These are phyloP conservation scores for Gentiana macrophylla DNA, from an alignment of 257 asterid genomes.

Conservation along the genomic window DNA sequence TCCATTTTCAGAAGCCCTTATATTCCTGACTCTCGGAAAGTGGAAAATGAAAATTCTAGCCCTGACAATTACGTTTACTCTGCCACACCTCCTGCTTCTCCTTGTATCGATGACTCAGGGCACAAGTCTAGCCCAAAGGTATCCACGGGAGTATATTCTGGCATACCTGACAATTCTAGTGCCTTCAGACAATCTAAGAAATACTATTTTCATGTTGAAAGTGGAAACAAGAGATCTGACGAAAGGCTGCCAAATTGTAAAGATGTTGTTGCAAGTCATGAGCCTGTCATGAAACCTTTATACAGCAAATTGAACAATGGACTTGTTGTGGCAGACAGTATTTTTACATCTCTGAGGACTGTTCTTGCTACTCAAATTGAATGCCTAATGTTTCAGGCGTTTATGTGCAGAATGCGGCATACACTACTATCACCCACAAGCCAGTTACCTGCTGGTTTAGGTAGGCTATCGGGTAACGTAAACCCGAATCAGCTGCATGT, in stretches of 20 bases:
- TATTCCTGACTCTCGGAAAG: conserved; percentile 73
- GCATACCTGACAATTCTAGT: conserved; percentile 26
- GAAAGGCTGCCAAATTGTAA: conserved; percentile 29
- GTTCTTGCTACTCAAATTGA: conserved; percentile 83
- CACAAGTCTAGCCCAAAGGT: conserved; percentile 49
- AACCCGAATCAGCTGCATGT: conserved; percentile 39
- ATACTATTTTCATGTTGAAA: conserved; percentile 60
- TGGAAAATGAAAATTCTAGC: conserved; percentile 72
- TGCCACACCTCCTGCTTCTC: conserved; percentile 91
- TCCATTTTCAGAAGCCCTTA: conserved; percentile 82
- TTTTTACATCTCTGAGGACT: conserved; percentile 48
- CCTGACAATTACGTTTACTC: conserved; percentile 75
- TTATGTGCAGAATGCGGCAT: conserved; percentile 91
- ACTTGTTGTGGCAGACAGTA: conserved; percentile 41
- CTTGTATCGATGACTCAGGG: conserved; percentile 53
- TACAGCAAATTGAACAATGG: conserved; percentile 34
- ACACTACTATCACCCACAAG: conserved; percentile 46
- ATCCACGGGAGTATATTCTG: conserved; percentile 38
- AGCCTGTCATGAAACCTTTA: conserved; percentile 32
- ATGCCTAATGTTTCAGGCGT: conserved; percentile 82
- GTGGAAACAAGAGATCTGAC: conserved; percentile 35
- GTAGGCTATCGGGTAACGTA: conserved; percentile 52
- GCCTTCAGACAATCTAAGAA: conserved; percentile 43
- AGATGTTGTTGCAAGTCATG: conserved; percentile 32
- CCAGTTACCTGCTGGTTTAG: conserved; percentile 35